Percentiles rank a stretch among this genome's conserved stretches.
These are phyloP conservation scores for Globisporangium middletonii DNA, from an alignment of 352 stramenopile genomes.

Conservation along the genomic window DNA sequence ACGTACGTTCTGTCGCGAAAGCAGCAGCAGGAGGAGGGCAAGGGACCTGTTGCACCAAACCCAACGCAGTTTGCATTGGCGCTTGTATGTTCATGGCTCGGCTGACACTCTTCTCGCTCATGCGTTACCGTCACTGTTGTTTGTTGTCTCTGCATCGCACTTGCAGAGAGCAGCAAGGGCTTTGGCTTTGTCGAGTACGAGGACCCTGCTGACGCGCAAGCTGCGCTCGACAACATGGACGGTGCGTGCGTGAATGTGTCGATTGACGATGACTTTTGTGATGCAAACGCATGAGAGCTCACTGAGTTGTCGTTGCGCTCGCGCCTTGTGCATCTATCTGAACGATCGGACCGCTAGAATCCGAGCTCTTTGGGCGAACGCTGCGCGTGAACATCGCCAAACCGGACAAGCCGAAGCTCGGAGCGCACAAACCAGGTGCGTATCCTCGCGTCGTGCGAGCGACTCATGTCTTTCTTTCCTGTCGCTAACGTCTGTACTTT, in stretches of 20 bases:
- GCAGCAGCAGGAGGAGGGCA: too few relatives aligned
- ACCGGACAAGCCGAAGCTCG: constrained; percentile 68
- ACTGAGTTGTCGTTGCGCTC: not conserved
- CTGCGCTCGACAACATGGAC: constrained; percentile 96
- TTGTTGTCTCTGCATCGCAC: not conserved
- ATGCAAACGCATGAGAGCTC: not conserved
- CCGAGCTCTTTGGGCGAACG: constrained; percentile 90
- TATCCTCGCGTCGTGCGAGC: not conserved
- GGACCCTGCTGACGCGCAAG: constrained; percentile 80
- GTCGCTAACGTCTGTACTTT: not conserved
- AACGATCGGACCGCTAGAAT: constrained; percentile 36
- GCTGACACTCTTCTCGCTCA: not conserved
- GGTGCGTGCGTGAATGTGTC: constrained; percentile 25
- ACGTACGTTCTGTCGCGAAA: constrained; percentile 32
- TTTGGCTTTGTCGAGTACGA: constrained; percentile 95
- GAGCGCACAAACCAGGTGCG: constrained; percentile 70
- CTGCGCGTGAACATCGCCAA: constrained; percentile 91
- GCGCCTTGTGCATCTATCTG: too few relatives aligned
- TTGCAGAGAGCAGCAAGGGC: constrained; percentile 74
- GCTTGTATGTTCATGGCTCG: not conserved
- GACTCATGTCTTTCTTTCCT: too few relatives aligned
- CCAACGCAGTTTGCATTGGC: too few relatives aligned
- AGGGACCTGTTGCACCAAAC: too few relatives aligned
- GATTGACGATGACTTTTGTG: not conserved
- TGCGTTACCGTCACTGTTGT: not conserved